These are phyloP conservation scores for Penicillium maclennaniae DNA, from an alignment of 495 filamentous ascomycete genomes.

Conservation along the genomic window DNA sequence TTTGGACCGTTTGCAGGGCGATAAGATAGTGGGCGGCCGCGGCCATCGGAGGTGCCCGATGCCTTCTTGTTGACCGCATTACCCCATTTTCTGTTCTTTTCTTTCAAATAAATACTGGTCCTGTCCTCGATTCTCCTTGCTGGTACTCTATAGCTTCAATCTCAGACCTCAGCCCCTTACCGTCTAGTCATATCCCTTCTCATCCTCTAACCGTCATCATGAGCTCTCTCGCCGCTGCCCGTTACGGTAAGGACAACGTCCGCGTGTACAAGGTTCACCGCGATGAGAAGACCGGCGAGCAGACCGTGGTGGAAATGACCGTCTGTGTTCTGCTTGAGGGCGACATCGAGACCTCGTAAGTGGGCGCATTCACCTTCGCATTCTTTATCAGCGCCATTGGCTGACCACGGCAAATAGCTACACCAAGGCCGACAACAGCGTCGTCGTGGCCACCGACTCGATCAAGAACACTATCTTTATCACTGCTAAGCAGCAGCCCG, in stretches of 20 bases:
- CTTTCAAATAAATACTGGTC: conserved; percentile 15
- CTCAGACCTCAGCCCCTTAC: not conserved
- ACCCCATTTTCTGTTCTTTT: conserved; percentile 12
- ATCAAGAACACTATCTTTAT: conserved; percentile 98
- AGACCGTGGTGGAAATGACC: conserved; percentile 92
- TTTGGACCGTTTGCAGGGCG: conserved; percentile 5
- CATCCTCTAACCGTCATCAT: conserved; percentile 15
- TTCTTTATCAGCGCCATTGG: not conserved
- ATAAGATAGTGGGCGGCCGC: conserved; percentile 38
- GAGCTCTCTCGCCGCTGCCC: conserved; percentile 61
- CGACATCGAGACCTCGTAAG: conserved; percentile 83
- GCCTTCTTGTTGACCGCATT: conserved; percentile 12
- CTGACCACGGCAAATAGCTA: conserved; percentile 52
- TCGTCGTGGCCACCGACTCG: conserved; percentile 93
- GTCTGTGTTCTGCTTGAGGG: conserved; percentile 87
- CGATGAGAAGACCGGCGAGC: conserved; percentile 67
- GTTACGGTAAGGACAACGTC: conserved; percentile 97
- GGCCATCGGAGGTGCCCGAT: conserved; percentile 48
- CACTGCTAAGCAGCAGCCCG: conserved; percentile 86
- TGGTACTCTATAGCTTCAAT: not conserved
- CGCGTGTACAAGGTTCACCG: conserved; percentile 90
- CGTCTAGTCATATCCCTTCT: not conserved
- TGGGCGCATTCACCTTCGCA: not conserved
- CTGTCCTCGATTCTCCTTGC: not conserved
- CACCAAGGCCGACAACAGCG: conserved; percentile 90